Evolutionary conservation across 441 rosid genomes (phyloP).

Genomic region (Arabidopsis lyrata): DNA sequence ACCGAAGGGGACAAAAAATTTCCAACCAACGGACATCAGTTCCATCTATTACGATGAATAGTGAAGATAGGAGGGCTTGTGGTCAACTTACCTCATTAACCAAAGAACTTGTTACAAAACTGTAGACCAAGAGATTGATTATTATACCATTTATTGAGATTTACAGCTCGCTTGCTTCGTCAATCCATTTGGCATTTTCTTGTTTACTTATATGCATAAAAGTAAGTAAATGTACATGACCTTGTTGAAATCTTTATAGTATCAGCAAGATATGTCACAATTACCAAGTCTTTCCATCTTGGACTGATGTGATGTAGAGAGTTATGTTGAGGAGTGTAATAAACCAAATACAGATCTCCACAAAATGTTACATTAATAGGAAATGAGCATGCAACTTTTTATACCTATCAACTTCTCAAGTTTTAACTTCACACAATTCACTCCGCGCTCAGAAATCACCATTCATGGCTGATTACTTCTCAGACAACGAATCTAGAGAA

Average conservation of each 20-base stretch:
- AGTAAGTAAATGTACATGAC: neutral
- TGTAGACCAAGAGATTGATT: too few relatives aligned
- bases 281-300: neutral
- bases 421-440: neutral
- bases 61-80: neutral
- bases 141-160: neutral
- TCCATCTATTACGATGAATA: too few relatives aligned
- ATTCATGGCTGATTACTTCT: neutral
- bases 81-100: neutral
- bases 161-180: neutral
- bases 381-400: neutral
- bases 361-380: neutral
- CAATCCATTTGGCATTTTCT: neutral
- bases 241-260: too few relatives aligned
- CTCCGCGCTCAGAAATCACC: neutral
- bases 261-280: neutral
- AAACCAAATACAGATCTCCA: neutral
- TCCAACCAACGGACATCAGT: too few relatives aligned
- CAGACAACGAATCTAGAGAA: neutral
- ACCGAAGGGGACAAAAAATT: too few relatives aligned
- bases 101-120: neutral
- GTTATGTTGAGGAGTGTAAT: neutral
- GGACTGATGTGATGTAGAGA: neutral
- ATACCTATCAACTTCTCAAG: neutral
- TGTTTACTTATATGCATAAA: neutral